Conservation (phyloP, 2,329 filamentous ascomycete species). For the Trichoderma simmonsii region DNA sequence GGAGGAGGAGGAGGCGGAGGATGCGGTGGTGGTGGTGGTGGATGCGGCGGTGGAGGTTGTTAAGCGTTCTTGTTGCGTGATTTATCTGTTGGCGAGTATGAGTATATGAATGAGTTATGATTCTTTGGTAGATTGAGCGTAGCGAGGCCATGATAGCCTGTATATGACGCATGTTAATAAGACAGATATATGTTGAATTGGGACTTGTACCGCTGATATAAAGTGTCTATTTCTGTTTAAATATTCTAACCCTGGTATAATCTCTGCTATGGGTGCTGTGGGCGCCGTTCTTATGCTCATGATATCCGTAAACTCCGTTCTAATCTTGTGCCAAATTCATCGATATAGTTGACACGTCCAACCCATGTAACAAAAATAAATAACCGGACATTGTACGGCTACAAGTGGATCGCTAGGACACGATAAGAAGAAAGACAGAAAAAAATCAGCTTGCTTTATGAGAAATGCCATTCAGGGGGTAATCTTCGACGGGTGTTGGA, state of each 20-base stretch:
- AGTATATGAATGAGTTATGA: background rate
- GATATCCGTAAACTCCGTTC: conserved; percentile 16
- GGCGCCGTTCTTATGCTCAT: conserved; percentile 15
- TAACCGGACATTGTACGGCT: background rate
- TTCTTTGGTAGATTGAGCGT: background rate
- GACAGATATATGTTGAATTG: background rate
- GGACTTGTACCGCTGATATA: background rate
- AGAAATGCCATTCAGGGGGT: conserved; percentile 19
- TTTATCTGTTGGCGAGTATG: background rate
- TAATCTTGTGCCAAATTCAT: background rate
- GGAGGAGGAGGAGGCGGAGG: conserved; percentile 22
- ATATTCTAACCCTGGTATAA: conserved; percentile 14
- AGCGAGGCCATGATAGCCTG: background rate
- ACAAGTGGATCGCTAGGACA: background rate
- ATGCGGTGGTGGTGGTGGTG: conserved; percentile 33
- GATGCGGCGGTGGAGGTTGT: background rate
- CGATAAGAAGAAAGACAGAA: background rate
- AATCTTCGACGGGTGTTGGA: conserved; percentile 26
- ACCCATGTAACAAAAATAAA: background rate
- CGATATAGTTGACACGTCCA: background rate
- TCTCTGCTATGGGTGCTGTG: conserved; percentile 7
- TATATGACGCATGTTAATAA: background rate
- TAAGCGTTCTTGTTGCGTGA: background rate
- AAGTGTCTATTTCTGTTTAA: background rate
- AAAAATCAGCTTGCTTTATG: conserved; percentile 8